Percentiles rank a stretch among this genome's conserved stretches.
phyloP scores from a whole-genome alignment of 2,329 filamentous ascomycete species.

The Clonostachys chloroleuca region DNA sequence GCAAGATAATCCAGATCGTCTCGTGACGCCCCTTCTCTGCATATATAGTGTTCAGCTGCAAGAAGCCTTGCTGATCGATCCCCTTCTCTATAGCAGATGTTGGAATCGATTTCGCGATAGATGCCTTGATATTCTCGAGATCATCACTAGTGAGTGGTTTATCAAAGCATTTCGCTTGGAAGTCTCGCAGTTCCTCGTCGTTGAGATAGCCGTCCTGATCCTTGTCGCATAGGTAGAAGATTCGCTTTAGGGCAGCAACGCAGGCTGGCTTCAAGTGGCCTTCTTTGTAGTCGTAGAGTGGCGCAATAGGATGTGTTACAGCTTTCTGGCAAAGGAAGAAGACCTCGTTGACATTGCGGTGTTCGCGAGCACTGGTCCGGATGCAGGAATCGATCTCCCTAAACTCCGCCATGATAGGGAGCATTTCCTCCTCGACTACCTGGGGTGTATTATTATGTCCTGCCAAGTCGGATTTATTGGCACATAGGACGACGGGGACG shows the following conservation, averaged over 20 bases:
- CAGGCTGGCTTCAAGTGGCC: conserved; percentile 82
- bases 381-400: conserved; percentile 99
- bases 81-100: conserved; percentile 62
- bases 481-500: conserved; percentile 92
- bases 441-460: conserved; percentile 73
- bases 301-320: conserved; percentile 93
- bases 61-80: conserved; percentile 77
- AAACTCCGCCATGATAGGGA: conserved; percentile 97
- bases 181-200: conserved; percentile 85
- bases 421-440: conserved; percentile 93
- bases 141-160: conserved; percentile 80
- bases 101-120: conserved; percentile 67
- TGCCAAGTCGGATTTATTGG: conserved; percentile 92
- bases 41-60: conserved; percentile 91
- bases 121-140: conserved; percentile 84
- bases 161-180: conserved; percentile 89
- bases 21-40: conserved; percentile 97
- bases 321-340: conserved; percentile 99
- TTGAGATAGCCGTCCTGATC: conserved; percentile 92
- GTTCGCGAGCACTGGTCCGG: conserved; percentile 84
- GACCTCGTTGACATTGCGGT: conserved; percentile 90
- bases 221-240: conserved; percentile 95
- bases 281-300: conserved; percentile 95
- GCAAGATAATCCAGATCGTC: conserved; percentile 95
- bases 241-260: conserved; percentile 77